These are phyloP conservation scores for Zygosaccharomyces sapae DNA, from an alignment of 1,139 yeast species.

Conservation along the genomic window DNA sequence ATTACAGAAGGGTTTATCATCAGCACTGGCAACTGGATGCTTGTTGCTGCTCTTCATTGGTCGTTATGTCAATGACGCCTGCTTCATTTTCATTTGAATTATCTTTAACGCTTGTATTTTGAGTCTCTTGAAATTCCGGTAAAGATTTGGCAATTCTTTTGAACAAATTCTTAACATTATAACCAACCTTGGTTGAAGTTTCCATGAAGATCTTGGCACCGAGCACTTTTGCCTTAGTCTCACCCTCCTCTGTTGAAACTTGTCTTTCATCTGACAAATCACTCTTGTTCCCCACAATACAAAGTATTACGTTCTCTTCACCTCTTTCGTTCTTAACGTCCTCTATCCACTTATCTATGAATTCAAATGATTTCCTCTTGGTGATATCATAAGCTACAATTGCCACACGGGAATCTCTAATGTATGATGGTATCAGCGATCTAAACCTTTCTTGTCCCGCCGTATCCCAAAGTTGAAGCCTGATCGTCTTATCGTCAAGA, in stretches of 20 bases:
- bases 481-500: slow-evolving; percentile 66
- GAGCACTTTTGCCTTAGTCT: slow-evolving; percentile 67
- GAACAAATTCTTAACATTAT: slow-evolving; percentile 84
- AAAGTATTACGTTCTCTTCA: slow-evolving; percentile 59
- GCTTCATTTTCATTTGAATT: slow-evolving; percentile 22
- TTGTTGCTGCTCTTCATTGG: slow-evolving; percentile 30
- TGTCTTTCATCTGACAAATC: slow-evolving; percentile 66
- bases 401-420: slow-evolving; percentile 95
- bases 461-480: slow-evolving; percentile 92
- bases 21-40: slow-evolving; percentile 32
- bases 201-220: slow-evolving; percentile 83
- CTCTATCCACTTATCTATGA: slow-evolving; percentile 75
- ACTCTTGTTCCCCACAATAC: slow-evolving; percentile 76
- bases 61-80: slow-evolving; percentile 35
- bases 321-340: slow-evolving; percentile 78
- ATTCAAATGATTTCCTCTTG: slow-evolving; percentile 73
- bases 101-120: slow-evolving; percentile 39
- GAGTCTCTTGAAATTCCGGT: slow-evolving; percentile 69
- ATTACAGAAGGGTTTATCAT: not conserved
- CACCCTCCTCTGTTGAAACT: slow-evolving; percentile 78
- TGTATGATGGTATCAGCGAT: slow-evolving; percentile 89
- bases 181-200: slow-evolving; percentile 92
- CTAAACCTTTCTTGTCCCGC: slow-evolving; percentile 99
- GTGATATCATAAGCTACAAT: slow-evolving; percentile 94
- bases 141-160: slow-evolving; percentile 86